Base-by-base conservation (phyloP, 2,329 filamentous ascomycete species). In the Leptographium radiaticola region DNA sequence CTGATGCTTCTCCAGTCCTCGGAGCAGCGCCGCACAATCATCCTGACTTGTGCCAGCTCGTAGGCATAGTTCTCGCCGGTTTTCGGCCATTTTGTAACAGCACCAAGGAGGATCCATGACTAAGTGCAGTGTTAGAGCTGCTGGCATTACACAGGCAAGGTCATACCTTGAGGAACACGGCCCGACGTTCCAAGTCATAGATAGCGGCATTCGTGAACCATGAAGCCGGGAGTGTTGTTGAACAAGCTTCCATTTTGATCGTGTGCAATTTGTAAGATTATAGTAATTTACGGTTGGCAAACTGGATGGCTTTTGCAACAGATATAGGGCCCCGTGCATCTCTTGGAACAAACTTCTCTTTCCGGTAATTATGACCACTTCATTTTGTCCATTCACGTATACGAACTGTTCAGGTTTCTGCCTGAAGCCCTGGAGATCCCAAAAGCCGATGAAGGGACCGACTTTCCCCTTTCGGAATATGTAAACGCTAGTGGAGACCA, bases 181-280 rank as follows among this genome's bases (percentile, higher is more conserved):
- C 47, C n/a, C 48, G 48, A n/a, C 48, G 40, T 15, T 54, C 53
- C 8, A 54, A 16, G 11, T 46, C 33, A 34, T 46, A 33, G 15
- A 54, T 47, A 9, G 47, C 40, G n/a, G 51, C 47, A 40, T 34
- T 50, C 25, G 53, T 54, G 12, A 51, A 54, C 53, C 53, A 54
- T 42, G 53, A 54, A 6, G 53, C 53, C 4, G 53, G 53, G 40
- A 54, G 42, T 2, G 53, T 54, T 16, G 48, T 50, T 5, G 47
- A 33, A 30, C 33, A 50, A 6, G 47, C 11, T n/a, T 20, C 42
- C 52, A 54, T 54, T n/a, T 49, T 51, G 2, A 25, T 39, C 4
- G 2, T 25, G 25, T 25, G 25, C 5, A 5, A 25, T 25, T 25
- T 5, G 5, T 5, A 25, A 25, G 25, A 25, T 25, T 3, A 25